Percentiles rank a stretch among this genome's conserved stretches.
phyloP scores from a whole-genome alignment of 805 yeast species.

The Myxozyma udenii region DNA sequence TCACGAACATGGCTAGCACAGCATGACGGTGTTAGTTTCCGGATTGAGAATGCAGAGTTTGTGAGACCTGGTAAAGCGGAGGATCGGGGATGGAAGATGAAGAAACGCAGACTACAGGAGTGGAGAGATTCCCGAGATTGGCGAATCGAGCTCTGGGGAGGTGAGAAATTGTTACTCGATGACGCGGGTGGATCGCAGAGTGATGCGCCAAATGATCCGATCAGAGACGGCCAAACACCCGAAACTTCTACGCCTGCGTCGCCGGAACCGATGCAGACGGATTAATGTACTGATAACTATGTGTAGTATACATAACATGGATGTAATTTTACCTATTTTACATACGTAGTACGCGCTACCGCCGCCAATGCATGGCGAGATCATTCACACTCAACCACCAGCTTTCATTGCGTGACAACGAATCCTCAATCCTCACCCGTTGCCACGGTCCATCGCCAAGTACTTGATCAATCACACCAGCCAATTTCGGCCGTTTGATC shows the following conservation, averaged over 20 bases:
- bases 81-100: slow-evolving; percentile 33
- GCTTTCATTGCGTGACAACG: slow-evolving; percentile 14
- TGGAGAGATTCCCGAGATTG: slow-evolving; percentile 29
- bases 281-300: too few species aligned
- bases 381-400: slow-evolving; percentile 31
- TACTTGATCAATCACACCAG: not conserved
- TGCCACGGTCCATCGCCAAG: slow-evolving; percentile 4
- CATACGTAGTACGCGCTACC: not conserved
- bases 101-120: slow-evolving; percentile 38
- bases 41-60: slow-evolving; percentile 52
- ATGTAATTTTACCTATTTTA: not conserved
- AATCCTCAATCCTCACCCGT: slow-evolving; percentile 18
- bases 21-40: slow-evolving; percentile 79
- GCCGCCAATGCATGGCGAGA: slow-evolving; percentile 27
- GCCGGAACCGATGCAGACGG: too few species aligned
- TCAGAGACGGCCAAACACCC: too few species aligned
- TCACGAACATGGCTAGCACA: slow-evolving; percentile 68
- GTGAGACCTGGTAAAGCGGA: slow-evolving; percentile 37
- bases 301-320: too few species aligned
- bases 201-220: too few species aligned
- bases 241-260: too few species aligned
- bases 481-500: slow-evolving; percentile 3
- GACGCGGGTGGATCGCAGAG: not conserved
- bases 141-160: slow-evolving; percentile 18
- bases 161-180: not conserved